Percentiles rank a stretch among this genome's conserved stretches.
Evolutionary conservation across 805 yeast genomes (phyloP).

Genomic region (Wickerhamomyces alni): DNA sequence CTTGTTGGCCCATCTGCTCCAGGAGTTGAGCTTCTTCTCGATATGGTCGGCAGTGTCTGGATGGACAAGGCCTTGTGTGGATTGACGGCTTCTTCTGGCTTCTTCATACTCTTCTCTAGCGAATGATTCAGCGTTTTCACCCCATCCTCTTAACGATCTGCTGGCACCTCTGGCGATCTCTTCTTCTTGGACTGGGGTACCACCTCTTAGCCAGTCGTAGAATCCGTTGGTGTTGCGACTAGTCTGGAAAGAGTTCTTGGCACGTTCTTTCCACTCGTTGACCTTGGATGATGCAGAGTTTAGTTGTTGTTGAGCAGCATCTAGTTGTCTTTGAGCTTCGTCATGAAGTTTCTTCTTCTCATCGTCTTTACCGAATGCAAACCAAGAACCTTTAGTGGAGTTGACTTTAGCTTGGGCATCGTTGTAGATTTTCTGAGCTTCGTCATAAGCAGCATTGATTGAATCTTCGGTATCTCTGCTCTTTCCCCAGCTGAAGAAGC

Average conservation of each 20-base stretch:
- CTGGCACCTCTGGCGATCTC: constrained; percentile 29
- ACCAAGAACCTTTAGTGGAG: constrained; percentile 27
- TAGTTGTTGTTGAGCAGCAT: constrained; percentile 16
- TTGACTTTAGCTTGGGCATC: constrained; percentile 29
- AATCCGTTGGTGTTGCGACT: constrained; percentile 10
- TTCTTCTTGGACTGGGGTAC: constrained; percentile 23
- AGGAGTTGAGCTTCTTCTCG: constrained; percentile 9
- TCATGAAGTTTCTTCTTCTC: constrained; percentile 17
- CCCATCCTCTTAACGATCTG: constrained; percentile 39
- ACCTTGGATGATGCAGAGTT: constrained; percentile 14
- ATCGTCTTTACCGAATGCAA: constrained; percentile 19
- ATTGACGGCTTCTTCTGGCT: constrained; percentile 5
- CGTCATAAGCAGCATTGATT: constrained; percentile 1
- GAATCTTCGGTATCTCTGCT: constrained; percentile 9
- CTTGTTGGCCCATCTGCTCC: constrained; percentile 20
- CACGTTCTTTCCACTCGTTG: constrained; percentile 14
- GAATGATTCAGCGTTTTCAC: constrained; percentile 36
- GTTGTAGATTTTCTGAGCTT: constrained; percentile 9
- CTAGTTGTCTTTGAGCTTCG: constrained; percentile 23
- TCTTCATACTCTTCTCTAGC: constrained; percentile 35
- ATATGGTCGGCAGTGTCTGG: constrained; percentile 2
- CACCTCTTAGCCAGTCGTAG: constrained; percentile 24
- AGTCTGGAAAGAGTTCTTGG: constrained; percentile 10
- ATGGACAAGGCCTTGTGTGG: constrained; percentile 3
- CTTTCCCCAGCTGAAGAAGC: constrained; percentile 18